Conservation (phyloP, 2,329 filamentous ascomycete species). For the Aphanoascus verrucosus region DNA sequence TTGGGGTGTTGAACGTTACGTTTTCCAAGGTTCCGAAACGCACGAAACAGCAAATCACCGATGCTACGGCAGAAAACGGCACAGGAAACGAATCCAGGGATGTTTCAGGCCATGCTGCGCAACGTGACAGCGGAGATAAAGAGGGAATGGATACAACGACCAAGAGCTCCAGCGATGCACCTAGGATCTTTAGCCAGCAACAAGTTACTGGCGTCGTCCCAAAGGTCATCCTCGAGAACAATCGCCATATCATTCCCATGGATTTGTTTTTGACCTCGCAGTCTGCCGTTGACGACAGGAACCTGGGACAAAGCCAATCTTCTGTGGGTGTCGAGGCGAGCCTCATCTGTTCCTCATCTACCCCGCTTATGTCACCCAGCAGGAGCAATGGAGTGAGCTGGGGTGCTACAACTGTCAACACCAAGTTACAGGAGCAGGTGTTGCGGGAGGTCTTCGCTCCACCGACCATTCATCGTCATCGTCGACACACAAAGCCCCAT, state of each 20-base stretch:
- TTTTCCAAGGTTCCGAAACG: constrained; percentile 73
- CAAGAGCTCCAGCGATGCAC: constrained; percentile 14
- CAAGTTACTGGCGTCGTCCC: constrained; percentile 64
- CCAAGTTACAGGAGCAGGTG: constrained; percentile 76
- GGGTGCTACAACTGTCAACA: constrained; percentile 88
- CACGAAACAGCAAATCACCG: constrained; percentile 37
- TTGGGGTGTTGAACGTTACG: constrained; percentile 91
- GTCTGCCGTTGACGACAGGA: constrained; percentile 4
- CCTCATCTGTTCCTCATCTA: constrained; percentile 1
- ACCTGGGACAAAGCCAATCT: background rate
- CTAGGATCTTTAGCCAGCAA: constrained; percentile 60
- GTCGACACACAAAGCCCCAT: constrained; percentile 55
- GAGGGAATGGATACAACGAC: background rate
- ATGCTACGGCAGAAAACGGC: constrained; percentile 17
- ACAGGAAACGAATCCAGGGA: background rate
- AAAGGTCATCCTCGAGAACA: constrained; percentile 88
- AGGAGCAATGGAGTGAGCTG: constrained; percentile 43
- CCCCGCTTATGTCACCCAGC: background rate
- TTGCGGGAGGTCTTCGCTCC: constrained; percentile 85
- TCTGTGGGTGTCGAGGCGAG: constrained; percentile 1
- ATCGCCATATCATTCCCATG: constrained; percentile 81
- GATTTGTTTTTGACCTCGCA: constrained; percentile 61
- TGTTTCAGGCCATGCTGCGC: background rate
- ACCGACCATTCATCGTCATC: constrained; percentile 68
- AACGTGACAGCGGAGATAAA: background rate